These are phyloP conservation scores for Porodaedalea pini DNA, from an alignment of 1,284 basidiomycete species.

Conservation along the genomic window DNA sequence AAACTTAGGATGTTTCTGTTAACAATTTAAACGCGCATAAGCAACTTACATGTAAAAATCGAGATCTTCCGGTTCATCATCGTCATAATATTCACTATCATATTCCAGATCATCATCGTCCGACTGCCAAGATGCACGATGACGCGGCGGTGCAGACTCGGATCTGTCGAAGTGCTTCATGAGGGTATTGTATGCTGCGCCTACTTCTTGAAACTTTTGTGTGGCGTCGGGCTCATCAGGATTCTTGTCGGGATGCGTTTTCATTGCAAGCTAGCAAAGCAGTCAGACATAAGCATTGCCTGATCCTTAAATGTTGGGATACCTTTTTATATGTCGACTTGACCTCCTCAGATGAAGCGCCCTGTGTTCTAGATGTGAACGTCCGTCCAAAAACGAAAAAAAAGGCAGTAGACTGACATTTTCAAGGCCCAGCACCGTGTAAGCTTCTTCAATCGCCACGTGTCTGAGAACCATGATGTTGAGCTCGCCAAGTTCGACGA, in stretches of 20 bases:
- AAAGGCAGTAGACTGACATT: constrained; percentile 37
- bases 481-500: background rate
- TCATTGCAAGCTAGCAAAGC: constrained; percentile 51
- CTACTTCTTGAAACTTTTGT: constrained; percentile 60
- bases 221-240: constrained; percentile 60
- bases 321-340: constrained; percentile 68
- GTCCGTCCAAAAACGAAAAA: background rate
- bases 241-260: constrained; percentile 74
- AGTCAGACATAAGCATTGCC: constrained; percentile 11
- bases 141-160: constrained; percentile 25
- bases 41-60: constrained; percentile 42
- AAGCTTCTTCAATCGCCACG: constrained; percentile 45
- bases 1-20: constrained; percentile 3
- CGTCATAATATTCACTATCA: constrained; percentile 30
- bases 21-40: constrained; percentile 9
- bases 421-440: constrained; percentile 53
- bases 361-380: constrained; percentile 38
- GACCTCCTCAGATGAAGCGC: constrained; percentile 55
- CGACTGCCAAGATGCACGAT: constrained; percentile 20
- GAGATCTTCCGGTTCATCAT: constrained; percentile 33
- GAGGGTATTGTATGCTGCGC: constrained; percentile 63
- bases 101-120: constrained; percentile 34
- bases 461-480: constrained; percentile 37
- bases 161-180: constrained; percentile 49
- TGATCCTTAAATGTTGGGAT: constrained; percentile 1